phyloP scores from a whole-genome alignment of 805 yeast species.

The Tetrapisispora fleetii region DNA sequence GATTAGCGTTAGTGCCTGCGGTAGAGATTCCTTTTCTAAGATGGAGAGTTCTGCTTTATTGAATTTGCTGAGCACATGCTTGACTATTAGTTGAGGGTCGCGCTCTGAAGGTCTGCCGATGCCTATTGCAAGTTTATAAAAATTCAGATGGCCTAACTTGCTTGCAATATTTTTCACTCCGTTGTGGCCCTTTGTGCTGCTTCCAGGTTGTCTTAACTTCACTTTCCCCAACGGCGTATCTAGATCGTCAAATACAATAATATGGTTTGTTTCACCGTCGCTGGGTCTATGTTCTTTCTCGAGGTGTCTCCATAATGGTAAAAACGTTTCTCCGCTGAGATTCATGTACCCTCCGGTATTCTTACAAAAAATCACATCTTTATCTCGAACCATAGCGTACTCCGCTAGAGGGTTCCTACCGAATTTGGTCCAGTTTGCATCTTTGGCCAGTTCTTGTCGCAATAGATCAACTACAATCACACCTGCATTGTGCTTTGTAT shows the following conservation, averaged over 20 bases:
- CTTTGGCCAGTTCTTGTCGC: slow-evolving; percentile 15
- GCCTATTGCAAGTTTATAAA: slow-evolving; percentile 65
- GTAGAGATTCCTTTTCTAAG: slow-evolving; percentile 25
- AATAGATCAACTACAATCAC: slow-evolving; percentile 40
- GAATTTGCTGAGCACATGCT: slow-evolving; percentile 55
- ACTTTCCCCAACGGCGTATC: slow-evolving; percentile 55
- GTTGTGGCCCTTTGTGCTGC: slow-evolving; percentile 74
- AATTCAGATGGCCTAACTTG: slow-evolving; percentile 37
- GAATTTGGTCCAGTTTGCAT: neutral
- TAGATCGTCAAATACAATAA: slow-evolving; percentile 74
- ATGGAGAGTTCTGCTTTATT: slow-evolving; percentile 34
- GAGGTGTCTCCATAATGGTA: slow-evolving; percentile 36
- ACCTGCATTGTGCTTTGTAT: slow-evolving; percentile 75
- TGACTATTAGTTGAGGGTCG: slow-evolving; percentile 38
- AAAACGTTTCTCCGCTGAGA: slow-evolving; percentile 49
- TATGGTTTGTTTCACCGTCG: slow-evolving; percentile 20
- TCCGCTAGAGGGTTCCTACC: neutral
- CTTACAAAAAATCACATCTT: slow-evolving; percentile 37
- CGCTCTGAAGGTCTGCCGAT: slow-evolving; percentile 45
- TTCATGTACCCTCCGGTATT: slow-evolving; percentile 56
- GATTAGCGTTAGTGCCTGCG: neutral
- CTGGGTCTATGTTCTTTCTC: slow-evolving; percentile 11
- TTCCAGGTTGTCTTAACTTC: slow-evolving; percentile 48
- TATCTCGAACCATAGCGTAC: slow-evolving; percentile 1
- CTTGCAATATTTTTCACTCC: slow-evolving; percentile 57